phyloP scores from a whole-genome alignment of 2,329 filamentous ascomycete genomes.

The Fusarium sp. region DNA sequence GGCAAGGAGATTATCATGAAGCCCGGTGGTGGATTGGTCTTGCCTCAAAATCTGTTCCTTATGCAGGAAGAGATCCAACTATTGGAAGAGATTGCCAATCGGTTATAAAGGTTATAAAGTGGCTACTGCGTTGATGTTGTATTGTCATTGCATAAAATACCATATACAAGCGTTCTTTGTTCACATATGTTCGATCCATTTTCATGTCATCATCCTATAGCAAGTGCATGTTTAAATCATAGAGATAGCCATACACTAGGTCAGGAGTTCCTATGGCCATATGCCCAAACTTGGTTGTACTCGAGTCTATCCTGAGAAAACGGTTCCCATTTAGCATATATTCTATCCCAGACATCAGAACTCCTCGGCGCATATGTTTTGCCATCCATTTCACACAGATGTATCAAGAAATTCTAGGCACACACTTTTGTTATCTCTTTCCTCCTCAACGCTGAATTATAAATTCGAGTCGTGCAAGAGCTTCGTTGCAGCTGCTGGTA shows the following conservation, averaged over 20 bases:
- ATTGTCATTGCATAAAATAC: neutral
- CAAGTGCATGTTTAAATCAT: too few relatives aligned
- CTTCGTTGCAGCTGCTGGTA: neutral
- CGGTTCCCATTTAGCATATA: neutral
- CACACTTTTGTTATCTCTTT: neutral
- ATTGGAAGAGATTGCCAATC: conserved; percentile 53
- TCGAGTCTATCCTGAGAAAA: too few relatives aligned
- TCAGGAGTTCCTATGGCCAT: too few relatives aligned
- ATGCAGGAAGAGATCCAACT: conserved; percentile 54
- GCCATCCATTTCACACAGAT: neutral
- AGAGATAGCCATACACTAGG: too few relatives aligned
- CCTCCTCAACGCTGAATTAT: neutral
- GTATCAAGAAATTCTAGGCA: too few relatives aligned
- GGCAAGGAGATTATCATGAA: conserved; percentile 52
- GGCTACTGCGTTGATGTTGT: neutral
- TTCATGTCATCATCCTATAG: rapidly evolving
- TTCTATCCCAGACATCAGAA: neutral
- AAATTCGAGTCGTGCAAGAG: neutral
- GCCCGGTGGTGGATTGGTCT: conserved; percentile 49
- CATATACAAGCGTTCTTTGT: neutral
- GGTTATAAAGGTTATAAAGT: conserved; percentile 42
- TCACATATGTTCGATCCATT: neutral
- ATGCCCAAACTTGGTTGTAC: too few relatives aligned
- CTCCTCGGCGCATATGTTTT: too few relatives aligned
- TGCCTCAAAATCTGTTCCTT: conserved; percentile 54